Base-by-base conservation (phyloP, 2,329 filamentous ascomycete species). In the Aspergillus carbonarius region DNA sequence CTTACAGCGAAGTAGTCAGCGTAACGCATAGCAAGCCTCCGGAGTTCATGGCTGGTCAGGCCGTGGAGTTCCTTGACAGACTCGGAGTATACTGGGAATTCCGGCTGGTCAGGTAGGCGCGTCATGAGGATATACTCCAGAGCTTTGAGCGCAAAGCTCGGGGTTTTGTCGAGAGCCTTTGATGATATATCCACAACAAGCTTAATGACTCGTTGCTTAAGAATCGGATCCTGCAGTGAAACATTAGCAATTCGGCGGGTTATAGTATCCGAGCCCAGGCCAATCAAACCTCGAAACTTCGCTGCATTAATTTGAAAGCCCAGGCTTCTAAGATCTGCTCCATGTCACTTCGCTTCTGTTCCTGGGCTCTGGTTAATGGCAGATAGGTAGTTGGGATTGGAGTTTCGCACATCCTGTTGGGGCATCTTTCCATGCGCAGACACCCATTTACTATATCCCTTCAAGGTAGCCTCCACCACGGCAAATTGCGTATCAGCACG, bases 71-170 rank as follows among this genome's bases (percentile, higher is more conserved):
- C 91, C 70, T 93, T 95, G 35, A 97, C 90, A 1, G 93, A 88
- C 63, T 98, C 95, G 13, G 90, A 92, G 73, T 93, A 96, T 3
- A 86, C 80, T 40, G 84, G 82, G 67, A 89, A 85, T 46, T 89
- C 85, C 2, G 89, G 87, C 56, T 90, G 84, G 44, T 91, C 85
- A 3, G 84, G 81, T n/a, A 91, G 86, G 76, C 89, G 89, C 34
- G 91, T 92, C 69, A 93, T 87, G 37, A 99, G 82, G 62, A 97
- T 92, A 73, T 97, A 91, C 71, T 97, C 92, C 3, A 98, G 83
- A 20, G 96, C 91, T 70, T 90, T 92, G 18, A 97, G 82, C 75
- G 96, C 95, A 73, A 97, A 93, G 35, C 82, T 83, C 5, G 89
- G 84, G 56, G 91, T 90, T 65, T 88, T 88, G 70, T 92, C 87